phyloP scores from a whole-genome alignment of 169 alveolate genomes.

The Cystoisospora suis region DNA sequence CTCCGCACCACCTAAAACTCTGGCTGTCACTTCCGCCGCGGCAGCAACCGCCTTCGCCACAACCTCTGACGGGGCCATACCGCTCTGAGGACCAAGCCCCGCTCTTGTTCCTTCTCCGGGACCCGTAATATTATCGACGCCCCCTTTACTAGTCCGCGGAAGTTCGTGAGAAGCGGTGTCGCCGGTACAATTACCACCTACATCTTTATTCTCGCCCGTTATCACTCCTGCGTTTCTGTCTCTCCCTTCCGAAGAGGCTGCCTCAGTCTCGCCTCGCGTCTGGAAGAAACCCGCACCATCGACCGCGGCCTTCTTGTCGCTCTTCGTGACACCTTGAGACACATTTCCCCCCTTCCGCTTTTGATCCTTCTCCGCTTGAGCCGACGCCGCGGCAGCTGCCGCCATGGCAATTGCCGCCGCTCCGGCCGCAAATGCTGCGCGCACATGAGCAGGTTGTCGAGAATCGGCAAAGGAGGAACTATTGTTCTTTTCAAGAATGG shows the following conservation, averaged over 20 bases:
- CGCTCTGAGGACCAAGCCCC: not conserved
- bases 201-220: too few relatives aligned
- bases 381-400: slow-evolving; percentile 14
- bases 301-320: too few relatives aligned
- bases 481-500: too few relatives aligned
- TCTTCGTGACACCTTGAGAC: not conserved
- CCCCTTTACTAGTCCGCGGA: too few relatives aligned
- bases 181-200: too few relatives aligned
- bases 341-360: not conserved
- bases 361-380: not conserved
- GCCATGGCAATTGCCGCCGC: slow-evolving; percentile 16
- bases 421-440: slow-evolving; percentile 14
- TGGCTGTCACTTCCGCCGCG: not conserved
- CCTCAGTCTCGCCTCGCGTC: slow-evolving; percentile 5
- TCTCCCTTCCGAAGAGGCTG: not conserved
- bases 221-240: not conserved
- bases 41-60: not conserved
- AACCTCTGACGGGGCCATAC: not conserved
- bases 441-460: not conserved
- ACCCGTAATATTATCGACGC: too few relatives aligned
- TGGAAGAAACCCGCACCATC: too few relatives aligned
- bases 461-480: too few relatives aligned
- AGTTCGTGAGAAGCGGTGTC: too few relatives aligned
- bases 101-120: not conserved
- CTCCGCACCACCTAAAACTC: not conserved